Percentiles rank a stretch among this genome's conserved stretches.
Conservation (phyloP, 1,139 yeast species). For the Yamadazyma conglobata region DNA sequence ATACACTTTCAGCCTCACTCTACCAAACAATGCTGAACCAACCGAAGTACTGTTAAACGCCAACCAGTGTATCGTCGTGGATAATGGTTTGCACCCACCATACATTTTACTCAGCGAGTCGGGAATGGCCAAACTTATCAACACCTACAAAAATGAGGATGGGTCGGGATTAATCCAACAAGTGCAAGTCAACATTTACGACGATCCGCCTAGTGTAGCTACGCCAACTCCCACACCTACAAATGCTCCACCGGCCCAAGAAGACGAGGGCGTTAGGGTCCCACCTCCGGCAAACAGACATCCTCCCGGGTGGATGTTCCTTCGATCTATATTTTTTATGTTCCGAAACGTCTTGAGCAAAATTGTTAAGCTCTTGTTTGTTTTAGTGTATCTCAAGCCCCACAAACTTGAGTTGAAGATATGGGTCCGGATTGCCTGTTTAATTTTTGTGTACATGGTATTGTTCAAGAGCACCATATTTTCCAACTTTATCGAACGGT, state of each 20-base stretch:
- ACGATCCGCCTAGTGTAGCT: neutral
- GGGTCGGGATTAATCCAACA: conserved; percentile 21
- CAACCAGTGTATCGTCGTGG: conserved; percentile 44
- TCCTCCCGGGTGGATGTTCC: too few relatives aligned
- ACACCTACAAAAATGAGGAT: conserved; percentile 12
- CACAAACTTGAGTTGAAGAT: too few relatives aligned
- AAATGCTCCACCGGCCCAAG: too few relatives aligned
- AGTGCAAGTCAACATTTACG: conserved; percentile 18
- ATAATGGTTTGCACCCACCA: conserved; percentile 31
- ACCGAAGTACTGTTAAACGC: conserved; percentile 26
- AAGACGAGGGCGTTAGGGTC: too few relatives aligned
- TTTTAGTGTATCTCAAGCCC: too few relatives aligned
- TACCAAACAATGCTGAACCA: conserved; percentile 12
- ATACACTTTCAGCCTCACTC: conserved; percentile 21
- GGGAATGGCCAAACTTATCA: conserved; percentile 30
- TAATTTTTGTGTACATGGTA: neutral
- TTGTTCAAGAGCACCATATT: neutral
- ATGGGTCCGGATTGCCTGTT: too few relatives aligned
- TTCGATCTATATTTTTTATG: too few relatives aligned
- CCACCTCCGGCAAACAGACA: too few relatives aligned
- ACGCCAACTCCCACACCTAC: neutral
- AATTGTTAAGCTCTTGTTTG: too few relatives aligned
- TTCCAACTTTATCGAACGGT: neutral
- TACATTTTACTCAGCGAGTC: conserved; percentile 36
- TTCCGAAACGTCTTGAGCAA: too few relatives aligned